Evolutionary conservation across 345 rosid species (phyloP), one percentile per base, ranked within the genome.

Genomic region (Erysimum cheiranthoides): DNA sequence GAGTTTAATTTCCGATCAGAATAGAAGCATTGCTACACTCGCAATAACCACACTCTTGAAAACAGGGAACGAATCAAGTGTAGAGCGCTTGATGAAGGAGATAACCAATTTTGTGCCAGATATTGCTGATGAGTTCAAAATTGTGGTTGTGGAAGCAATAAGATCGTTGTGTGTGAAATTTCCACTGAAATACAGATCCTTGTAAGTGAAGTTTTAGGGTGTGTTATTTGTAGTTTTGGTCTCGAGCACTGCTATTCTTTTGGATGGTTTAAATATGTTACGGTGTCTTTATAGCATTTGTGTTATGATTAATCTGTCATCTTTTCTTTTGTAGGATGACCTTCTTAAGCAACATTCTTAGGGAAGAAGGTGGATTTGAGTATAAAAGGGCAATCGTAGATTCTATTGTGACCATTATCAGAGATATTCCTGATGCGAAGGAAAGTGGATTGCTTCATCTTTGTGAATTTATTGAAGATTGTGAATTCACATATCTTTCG

Each of bases 341-440:
- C 85, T 95, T 95, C 78, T 83, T 95, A 73, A 95, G 99, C 96
- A 95, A 87, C 83, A 92, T 92, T 78, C 91, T 95, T 21, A 84
- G 99, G 72, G 99, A 95, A 84, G 97, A 95, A 90, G 99, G 99
- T 66, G 99, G 99, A 70, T 95, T 95, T 70, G 99, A 95, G 74
- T 95, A 89, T 82, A 95, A 95, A 74, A 90, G 93, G 80, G 97
- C 99, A 61, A 92, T 92, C 67, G 97, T 90, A 42, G 99, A 95
- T 81, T 92, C 99, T 28, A 95, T 95, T 62, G 97, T 95, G 51
- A 92, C 88, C 68, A 93, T 95, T 75, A 92, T 95, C 64, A 89
- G 93, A 73, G 99, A 92, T 84, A 95, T 95, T 62, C 99, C 99
- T 9, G 98, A 95, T 49, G 97, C 97, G 36, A 95, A 95, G 83